These are phyloP conservation scores for Neonectria punicea DNA, from an alignment of 2,329 filamentous ascomycete species.

Conservation along the genomic window DNA sequence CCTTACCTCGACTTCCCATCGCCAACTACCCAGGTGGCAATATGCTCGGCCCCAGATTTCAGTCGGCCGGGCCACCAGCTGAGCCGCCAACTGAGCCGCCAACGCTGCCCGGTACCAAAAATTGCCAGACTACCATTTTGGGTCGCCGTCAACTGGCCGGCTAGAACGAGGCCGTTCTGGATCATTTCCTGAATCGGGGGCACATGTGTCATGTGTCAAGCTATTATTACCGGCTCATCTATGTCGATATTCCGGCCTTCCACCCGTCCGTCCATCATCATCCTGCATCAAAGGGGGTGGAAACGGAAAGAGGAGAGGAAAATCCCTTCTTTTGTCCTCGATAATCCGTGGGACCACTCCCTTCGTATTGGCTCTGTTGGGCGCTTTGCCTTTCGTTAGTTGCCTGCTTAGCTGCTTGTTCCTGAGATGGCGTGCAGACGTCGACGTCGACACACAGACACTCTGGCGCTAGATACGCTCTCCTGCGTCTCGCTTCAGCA, in stretches of 20 bases:
- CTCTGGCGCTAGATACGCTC: slow-evolving; percentile 27
- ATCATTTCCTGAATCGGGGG: slow-evolving; percentile 14
- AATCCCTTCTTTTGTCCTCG: not conserved
- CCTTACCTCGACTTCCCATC: not conserved
- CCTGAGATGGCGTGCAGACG: slow-evolving; percentile 35
- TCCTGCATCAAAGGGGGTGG: not conserved
- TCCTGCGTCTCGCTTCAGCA: slow-evolving; percentile 45
- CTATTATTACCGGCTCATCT: not conserved
- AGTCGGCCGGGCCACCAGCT: slow-evolving; percentile 8
- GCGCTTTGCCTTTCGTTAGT: slow-evolving; percentile 26
- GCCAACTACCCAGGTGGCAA: not conserved
- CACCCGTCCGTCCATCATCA: not conserved
- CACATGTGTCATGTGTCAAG: slow-evolving; percentile 18
- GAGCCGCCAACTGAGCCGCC: slow-evolving; percentile 5
- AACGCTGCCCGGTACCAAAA: not conserved
- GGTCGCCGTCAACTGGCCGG: slow-evolving; percentile 4
- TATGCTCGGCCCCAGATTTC: slow-evolving; percentile 17
- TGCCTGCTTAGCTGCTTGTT: slow-evolving; percentile 34
- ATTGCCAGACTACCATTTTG: slow-evolving; percentile 5
- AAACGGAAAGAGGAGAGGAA: not conserved
- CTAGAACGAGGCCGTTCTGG: slow-evolving; percentile 13
- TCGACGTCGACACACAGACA: slow-evolving; percentile 29
- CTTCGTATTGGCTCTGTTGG: slow-evolving; percentile 27
- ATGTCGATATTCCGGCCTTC: slow-evolving; percentile 3
- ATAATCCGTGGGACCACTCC: slow-evolving; percentile 21